Evolutionary conservation across 345 rosid species (phyloP), one percentile per base, ranked within the genome.

Genomic region (Aquilaria sinensis): DNA sequence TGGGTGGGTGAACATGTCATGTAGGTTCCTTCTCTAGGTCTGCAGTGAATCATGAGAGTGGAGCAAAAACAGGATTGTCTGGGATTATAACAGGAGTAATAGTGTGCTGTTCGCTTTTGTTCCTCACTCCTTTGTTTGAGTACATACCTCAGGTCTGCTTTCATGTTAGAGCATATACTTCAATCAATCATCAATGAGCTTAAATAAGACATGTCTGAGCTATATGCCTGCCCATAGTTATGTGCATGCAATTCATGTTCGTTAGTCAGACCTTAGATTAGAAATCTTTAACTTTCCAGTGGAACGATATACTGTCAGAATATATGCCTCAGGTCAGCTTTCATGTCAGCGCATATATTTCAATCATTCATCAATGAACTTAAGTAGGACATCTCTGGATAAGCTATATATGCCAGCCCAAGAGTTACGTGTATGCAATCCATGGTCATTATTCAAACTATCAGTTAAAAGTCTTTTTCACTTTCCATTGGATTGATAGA

Each of bases 21-120:
- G 72, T 76, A 91, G 97, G 97, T 67, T 95, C 97, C 63, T 95
- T 95, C 75, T 95, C 99, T 62, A 80, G 99, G 79, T 95, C 99
- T 67, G 99, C 99, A 23, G 99, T 91, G 70, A 95, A 81, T 77
- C 89, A 88, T 72, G 99, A 90, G 72, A 89, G 91, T 77, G 99
- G 97, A 65, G 96, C 97, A 14, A 95, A 81, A 81, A 80, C 97
- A 12, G 96, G 99, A 62, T 68, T 95, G 62, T 81, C 99, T 48
- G 97, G 96, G 67, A 51, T 91, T 74, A 30, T 95, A 68, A 72
- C 96, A 33, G 97, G 97, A 70, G 74, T 81, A 52, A 81, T 95
- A 73, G 87, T 91, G 79, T 78, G 82, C 51, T 95, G 97, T 71
- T 78, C 97, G 65, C 86, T 95, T 70, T 65, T 95, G 60, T 95